These are phyloP conservation scores for Aspergillus quadricinctus DNA, from an alignment of 2,329 filamentous ascomycete genomes.

Conservation along the genomic window DNA sequence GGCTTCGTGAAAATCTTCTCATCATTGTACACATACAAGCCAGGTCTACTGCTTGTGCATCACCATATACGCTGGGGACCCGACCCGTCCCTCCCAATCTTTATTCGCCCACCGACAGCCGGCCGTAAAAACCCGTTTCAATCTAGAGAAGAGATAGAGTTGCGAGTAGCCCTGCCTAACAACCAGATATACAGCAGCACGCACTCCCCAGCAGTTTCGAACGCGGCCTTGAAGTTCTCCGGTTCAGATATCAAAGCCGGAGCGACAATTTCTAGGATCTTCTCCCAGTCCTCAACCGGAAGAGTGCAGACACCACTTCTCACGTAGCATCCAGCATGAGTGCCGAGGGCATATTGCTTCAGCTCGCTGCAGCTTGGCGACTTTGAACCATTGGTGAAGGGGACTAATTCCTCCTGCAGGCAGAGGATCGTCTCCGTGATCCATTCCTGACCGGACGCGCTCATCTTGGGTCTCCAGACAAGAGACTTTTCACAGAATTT, in stretches of 20 bases:
- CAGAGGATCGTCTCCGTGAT: slow-evolving; percentile 24
- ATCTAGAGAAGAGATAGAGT: background rate
- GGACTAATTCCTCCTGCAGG: slow-evolving; percentile 22
- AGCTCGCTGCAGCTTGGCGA: slow-evolving; percentile 13
- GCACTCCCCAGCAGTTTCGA: background rate
- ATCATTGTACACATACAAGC: background rate
- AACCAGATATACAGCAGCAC: background rate
- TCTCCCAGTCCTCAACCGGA: slow-evolving; percentile 15
- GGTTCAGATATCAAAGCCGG: background rate
- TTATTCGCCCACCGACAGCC: background rate
- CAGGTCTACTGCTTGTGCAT: background rate
- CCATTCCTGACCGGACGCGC: slow-evolving; percentile 19
- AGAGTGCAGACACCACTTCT: slow-evolving; percentile 19
- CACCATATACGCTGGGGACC: no score
- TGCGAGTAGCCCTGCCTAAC: background rate
- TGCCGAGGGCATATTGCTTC: slow-evolving; percentile 15
- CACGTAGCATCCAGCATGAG: slow-evolving; percentile 21
- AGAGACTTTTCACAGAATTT: slow-evolving; percentile 24
- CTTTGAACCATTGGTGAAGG: slow-evolving; percentile 13
- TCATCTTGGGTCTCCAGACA: slow-evolving; percentile 10
- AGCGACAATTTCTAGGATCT: slow-evolving; percentile 15
- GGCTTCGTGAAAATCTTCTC: background rate
- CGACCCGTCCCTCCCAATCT: background rate
- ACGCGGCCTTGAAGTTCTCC: background rate
- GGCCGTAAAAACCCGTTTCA: background rate